These are phyloP conservation scores for Elsinoe fawcettii DNA, from an alignment of 2,329 filamentous ascomycete genomes.

Conservation along the genomic window DNA sequence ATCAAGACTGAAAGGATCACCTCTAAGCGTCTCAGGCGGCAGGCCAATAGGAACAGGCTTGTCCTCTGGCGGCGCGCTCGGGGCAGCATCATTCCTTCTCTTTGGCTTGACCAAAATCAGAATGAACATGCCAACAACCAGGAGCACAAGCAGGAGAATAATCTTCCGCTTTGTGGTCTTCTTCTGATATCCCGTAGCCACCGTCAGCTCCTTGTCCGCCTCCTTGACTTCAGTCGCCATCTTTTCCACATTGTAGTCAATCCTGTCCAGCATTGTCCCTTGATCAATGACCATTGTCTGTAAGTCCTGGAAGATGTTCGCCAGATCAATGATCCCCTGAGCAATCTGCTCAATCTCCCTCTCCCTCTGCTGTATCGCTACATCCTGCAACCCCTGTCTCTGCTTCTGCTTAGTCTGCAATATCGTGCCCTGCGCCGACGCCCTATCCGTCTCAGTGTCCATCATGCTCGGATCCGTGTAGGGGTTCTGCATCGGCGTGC, in stretches of 20 bases:
- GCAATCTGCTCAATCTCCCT: constrained; percentile 97
- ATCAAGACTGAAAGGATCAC: constrained; percentile 9
- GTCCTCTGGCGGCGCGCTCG: neutral
- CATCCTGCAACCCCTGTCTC: constrained; percentile 63
- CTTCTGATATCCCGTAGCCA: constrained; percentile 81
- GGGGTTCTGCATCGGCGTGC: constrained; percentile 49
- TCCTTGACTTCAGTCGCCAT: constrained; percentile 91
- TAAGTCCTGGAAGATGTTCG: constrained; percentile 92
- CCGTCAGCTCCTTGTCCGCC: constrained; percentile 83
- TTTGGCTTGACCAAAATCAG: constrained; percentile 74
- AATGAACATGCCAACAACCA: constrained; percentile 83
- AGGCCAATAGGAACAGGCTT: neutral
- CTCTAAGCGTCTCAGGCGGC: neutral
- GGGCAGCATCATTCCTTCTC: constrained; percentile 18
- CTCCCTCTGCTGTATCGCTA: constrained; percentile 82
- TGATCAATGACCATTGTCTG: constrained; percentile 72
- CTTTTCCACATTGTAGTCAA: constrained; percentile 83
- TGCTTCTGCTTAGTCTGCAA: constrained; percentile 62
- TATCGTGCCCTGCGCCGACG: constrained; percentile 81
- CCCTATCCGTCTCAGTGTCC: constrained; percentile 89
- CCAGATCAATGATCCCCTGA: constrained; percentile 93
- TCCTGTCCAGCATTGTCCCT: constrained; percentile 44
- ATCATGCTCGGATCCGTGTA: constrained; percentile 81
- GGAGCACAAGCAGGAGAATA: constrained; percentile 75
- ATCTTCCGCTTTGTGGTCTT: constrained; percentile 85